These are phyloP conservation scores for Trichoderma asperelloides DNA, from an alignment of 495 filamentous ascomycete species.

Conservation along the genomic window DNA sequence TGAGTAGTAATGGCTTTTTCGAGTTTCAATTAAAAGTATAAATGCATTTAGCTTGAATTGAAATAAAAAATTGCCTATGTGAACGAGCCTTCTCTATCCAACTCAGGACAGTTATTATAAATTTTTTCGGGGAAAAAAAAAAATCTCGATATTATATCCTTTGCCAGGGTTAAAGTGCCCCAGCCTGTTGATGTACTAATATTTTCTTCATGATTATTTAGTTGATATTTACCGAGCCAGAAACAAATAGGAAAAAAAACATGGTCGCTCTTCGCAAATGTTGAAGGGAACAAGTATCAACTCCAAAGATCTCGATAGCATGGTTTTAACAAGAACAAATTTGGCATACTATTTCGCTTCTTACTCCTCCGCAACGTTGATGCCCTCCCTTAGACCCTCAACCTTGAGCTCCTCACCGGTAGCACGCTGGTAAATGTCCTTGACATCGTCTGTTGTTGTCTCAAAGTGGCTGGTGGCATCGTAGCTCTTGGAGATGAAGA, in stretches of 20 bases:
- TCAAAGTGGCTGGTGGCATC: slow-evolving; percentile 97
- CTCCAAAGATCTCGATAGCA: slow-evolving; percentile 2
- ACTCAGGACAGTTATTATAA: too few species aligned
- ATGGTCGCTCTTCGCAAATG: slow-evolving; percentile 6
- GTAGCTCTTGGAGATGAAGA: slow-evolving; percentile 98
- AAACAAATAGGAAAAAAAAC: background rate
- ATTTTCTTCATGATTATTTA: background rate
- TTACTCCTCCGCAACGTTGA: slow-evolving; percentile 45
- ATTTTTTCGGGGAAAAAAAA: too few species aligned
- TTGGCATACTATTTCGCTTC: background rate
- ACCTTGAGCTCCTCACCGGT: slow-evolving; percentile 79
- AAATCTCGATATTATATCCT: background rate
- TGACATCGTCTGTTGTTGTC: slow-evolving; percentile 81
- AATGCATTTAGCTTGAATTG: background rate
- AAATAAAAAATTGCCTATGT: background rate
- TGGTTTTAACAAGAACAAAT: background rate
- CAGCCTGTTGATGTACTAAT: background rate
- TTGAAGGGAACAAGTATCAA: background rate
- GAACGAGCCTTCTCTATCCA: too few species aligned
- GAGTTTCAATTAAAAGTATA: background rate
- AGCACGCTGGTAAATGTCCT: slow-evolving; percentile 82
- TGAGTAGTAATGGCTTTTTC: background rate
- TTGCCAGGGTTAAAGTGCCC: background rate
- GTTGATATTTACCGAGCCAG: slow-evolving; percentile 5
- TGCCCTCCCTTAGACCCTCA: slow-evolving; percentile 47